Evolutionary conservation across 2,329 filamentous ascomycete genomes (phyloP).

Genomic region (Macrophomina phaseolina): DNA sequence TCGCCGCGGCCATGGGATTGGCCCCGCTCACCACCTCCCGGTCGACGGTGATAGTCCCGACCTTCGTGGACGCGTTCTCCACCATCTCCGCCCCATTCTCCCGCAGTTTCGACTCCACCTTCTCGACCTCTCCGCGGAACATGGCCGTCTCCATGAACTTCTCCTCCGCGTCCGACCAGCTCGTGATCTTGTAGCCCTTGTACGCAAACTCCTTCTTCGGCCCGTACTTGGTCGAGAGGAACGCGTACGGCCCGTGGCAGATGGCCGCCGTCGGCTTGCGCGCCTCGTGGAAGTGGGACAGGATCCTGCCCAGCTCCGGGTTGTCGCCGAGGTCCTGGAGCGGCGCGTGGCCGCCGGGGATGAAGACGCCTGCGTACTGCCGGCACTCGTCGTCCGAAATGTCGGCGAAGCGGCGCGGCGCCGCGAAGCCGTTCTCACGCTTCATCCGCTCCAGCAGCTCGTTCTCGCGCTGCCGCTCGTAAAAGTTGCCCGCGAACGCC

Average conservation of each 20-base stretch:
- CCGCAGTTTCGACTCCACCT: conserved; percentile 48
- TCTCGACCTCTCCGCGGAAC: conserved; percentile 50
- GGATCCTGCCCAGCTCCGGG: conserved; percentile 49
- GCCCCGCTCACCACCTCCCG: conserved; percentile 46
- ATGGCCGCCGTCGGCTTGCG: conserved; percentile 53
- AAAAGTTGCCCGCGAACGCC: conserved; percentile 55
- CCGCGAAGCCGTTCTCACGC: conserved; percentile 50
- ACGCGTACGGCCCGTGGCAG: conserved; percentile 55
- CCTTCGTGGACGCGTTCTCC: conserved; percentile 47
- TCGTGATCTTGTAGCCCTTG: conserved; percentile 53
- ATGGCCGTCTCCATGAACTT: conserved; percentile 52
- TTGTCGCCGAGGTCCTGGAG: conserved; percentile 50
- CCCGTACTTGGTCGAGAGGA: conserved; percentile 49
- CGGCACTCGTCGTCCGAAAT: conserved; percentile 50
- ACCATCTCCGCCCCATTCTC: conserved; percentile 53
- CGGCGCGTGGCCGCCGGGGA: conserved; percentile 55
- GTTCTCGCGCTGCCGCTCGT: conserved; percentile 49
- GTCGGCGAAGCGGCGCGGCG: conserved; percentile 45
- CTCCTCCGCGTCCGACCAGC: conserved; percentile 54
- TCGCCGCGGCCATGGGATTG: conserved; percentile 42
- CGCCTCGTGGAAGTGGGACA: conserved; percentile 48
- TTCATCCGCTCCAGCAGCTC: conserved; percentile 53
- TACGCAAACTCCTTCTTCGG: conserved; percentile 48
- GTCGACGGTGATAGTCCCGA: conserved; percentile 51
- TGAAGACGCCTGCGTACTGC: conserved; percentile 49